Base-by-base conservation (phyloP, 2,329 filamentous ascomycete genomes). In the Fusarium mundagurra region DNA sequence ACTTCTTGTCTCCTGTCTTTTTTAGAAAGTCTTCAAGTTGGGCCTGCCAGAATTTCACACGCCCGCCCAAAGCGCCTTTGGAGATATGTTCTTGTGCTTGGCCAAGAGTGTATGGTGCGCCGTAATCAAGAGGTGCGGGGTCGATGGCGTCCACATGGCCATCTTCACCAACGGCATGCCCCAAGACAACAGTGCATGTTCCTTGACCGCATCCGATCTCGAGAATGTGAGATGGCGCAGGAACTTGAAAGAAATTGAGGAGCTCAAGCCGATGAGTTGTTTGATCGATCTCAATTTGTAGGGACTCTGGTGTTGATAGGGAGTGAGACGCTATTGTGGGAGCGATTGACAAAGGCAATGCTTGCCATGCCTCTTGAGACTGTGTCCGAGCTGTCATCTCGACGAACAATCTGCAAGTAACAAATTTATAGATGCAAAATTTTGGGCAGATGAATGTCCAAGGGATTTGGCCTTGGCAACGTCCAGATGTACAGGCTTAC, bases 121-220 rank as follows among this genome's bases (percentile, higher is more conserved):
- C 67, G 31, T 69, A 69, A 16, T 70, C 39, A 13, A 59, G 50
- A 64, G 59, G 36, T 29, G 67, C 67, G 18, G 67, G 67, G 59
- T 69, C 67, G 6, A 69, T 47, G 36, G 67, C 65, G 20, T 69
- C 67, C 12, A 70, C 31, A 17, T 34, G 44, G 2, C 67, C 67
- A 1, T 31, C 16, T 5, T 38, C 43, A 1, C 67, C 65, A 2
- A 33, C 38, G 1, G 11, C 36, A 11, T 64, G 59, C 1, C 65
- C 67, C 5, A 69, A n/a, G 27, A 69, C 66, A 6, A 65, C 67
- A 17, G 67, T 70, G 7, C 67, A 69, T 14, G 67, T 70, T 16
- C 65, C 67, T 10, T 69, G 67, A 6, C 67, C 65, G 6, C 67
- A 69, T 4, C 67, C 67, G 6, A 70, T 20, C 12, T 69, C 67